Base-by-base conservation (phyloP, 208 protist species). In the Kentomonas sorsogonicus region DNA sequence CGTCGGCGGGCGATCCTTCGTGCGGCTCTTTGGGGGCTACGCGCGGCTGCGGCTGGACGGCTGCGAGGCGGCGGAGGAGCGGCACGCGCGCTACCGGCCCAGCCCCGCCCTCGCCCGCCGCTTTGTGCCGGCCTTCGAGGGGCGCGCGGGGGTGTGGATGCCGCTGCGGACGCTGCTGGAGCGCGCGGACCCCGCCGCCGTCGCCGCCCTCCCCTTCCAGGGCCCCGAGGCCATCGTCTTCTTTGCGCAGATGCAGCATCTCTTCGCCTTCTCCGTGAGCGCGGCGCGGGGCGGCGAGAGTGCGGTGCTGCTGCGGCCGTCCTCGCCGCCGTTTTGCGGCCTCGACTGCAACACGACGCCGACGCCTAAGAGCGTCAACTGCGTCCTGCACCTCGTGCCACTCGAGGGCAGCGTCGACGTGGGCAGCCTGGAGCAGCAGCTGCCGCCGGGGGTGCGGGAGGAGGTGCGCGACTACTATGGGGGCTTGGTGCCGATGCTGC, bases 191-290 rank as follows among this genome's bases (percentile, higher is more conserved):
- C 60, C 77, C 20, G 59, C n/a, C 7, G 77, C 69, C 18, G 72
- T 79, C 16, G 71, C 63, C 10, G 53, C 39, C 60, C 58, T 95
- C n/a, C 82, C 85, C 0, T 86, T 73, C 29, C 39, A 75, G 20
- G 86, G 89, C 16, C 53, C 79, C 7, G 74, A 66, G 10, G 56
- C 83, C 18, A 81, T 95, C 40, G 64, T 89, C 40, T 95, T 83
- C 66, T 95, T 95, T 72, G 85, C 89, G 0, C 86, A 95, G 63
- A 93, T 95, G 89, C 89, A 95, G 57, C 85, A 95, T 61, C 55
- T 77, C 29, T 95, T 95, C 73, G 66, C 64, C 40, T 95, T 95
- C 60, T 72, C 89, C 0, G 73, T 88, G 22, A 66, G 80, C 51
- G 46, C 47, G 4, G 74, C 71, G 23, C 74, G 31, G 4, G 52